These are phyloP conservation scores for Orbilia javanica DNA, from an alignment of 2,329 filamentous ascomycete genomes.

Conservation along the genomic window DNA sequence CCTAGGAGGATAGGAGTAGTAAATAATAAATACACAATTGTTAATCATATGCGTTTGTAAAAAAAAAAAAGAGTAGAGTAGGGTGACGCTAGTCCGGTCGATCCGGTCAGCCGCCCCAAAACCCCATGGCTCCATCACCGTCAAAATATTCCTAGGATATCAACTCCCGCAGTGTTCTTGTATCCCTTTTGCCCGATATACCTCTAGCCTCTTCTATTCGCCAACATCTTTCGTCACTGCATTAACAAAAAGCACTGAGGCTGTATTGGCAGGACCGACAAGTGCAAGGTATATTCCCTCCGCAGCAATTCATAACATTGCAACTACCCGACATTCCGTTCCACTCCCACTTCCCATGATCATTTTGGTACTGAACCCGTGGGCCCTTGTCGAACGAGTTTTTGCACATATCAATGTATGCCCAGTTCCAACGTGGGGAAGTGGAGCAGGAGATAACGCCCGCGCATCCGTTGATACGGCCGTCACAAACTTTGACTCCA, in stretches of 20 bases:
- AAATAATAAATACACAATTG: background rate
- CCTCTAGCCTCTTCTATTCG: background rate
- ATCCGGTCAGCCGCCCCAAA: background rate
- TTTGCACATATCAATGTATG: constrained; percentile 37
- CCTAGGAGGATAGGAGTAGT: background rate
- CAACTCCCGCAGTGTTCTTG: background rate
- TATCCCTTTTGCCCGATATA: background rate
- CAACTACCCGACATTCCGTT: constrained; percentile 37
- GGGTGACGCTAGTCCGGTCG: background rate
- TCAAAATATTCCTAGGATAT: background rate
- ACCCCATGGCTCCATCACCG: background rate
- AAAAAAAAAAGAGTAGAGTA: background rate
- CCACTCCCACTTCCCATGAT: constrained; percentile 44
- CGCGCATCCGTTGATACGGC: constrained; percentile 21
- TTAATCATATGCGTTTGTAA: background rate
- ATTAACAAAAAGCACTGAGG: constrained; percentile 13
- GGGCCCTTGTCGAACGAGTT: constrained; percentile 34
- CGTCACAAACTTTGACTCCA: constrained; percentile 29
- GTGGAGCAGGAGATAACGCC: constrained; percentile 27
- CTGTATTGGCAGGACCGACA: constrained; percentile 18
- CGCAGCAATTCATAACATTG: constrained; percentile 32
- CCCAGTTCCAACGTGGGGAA: constrained; percentile 30
- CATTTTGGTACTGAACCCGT: constrained; percentile 25
- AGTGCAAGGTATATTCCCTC: constrained; percentile 18
- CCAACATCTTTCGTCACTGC: background rate